These are phyloP conservation scores for Microbotryum saponariae DNA, from an alignment of 1,284 basidiomycete species.

Conservation along the genomic window DNA sequence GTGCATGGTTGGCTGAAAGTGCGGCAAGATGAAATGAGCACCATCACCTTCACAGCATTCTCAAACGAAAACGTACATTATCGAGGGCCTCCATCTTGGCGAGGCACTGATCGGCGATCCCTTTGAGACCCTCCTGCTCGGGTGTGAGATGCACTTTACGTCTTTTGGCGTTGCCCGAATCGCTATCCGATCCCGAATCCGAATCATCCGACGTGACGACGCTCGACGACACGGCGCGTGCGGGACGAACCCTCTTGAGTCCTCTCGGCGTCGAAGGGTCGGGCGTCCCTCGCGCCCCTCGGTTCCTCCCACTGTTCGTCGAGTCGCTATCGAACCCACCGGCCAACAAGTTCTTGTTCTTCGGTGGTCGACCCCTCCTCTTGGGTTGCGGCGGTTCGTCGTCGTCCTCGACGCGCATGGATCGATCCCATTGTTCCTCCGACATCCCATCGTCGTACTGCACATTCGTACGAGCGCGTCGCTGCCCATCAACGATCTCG, in stretches of 20 bases:
- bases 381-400: conserved; percentile 16
- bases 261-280: background rate
- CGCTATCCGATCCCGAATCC: conserved; percentile 3
- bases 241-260: conserved; percentile 4
- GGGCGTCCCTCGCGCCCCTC: background rate
- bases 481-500: conserved; percentile 59
- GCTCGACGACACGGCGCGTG: background rate
- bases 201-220: background rate
- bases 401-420: conserved; percentile 15
- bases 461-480: conserved; percentile 72
- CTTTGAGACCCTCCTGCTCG: conserved; percentile 67
- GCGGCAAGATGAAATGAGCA: background rate
- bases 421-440: conserved; percentile 77
- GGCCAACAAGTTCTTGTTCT: background rate
- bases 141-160: conserved; percentile 45
- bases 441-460: conserved; percentile 90
- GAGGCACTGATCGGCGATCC: conserved; percentile 70
- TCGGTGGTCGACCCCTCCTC: conserved; percentile 4
- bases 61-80: conserved; percentile 48
- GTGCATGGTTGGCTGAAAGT: conserved; percentile 21
- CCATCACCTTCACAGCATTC: conserved; percentile 2
- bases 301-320: conserved; percentile 7
- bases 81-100: conserved; percentile 68
- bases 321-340: conserved; percentile 9
- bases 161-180: conserved; percentile 26